A percentile compares a stretch with the other conserved stretches of the same genome.
Evolutionary conservation across 2,329 filamentous ascomycete species (phyloP).

Genomic region (Zasmidium angulare): DNA sequence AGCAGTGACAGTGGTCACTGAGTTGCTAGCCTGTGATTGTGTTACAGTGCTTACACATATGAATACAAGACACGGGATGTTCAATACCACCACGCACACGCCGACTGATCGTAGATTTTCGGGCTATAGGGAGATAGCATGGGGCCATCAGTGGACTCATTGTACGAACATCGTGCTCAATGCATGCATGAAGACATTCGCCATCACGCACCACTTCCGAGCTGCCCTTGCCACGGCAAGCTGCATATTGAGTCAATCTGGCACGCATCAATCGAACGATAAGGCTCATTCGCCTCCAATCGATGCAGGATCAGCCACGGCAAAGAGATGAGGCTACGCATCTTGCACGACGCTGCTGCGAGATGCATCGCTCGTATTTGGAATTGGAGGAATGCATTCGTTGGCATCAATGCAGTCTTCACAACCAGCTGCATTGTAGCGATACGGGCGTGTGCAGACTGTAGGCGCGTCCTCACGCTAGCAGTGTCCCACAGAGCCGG

Average conservation of each 20-base stretch:
- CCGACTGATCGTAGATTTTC: no score
- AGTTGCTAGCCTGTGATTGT: background rate
- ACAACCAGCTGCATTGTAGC: constrained; percentile 2
- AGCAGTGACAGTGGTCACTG: background rate
- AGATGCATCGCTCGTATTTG: background rate
- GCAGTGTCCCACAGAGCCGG: constrained; percentile 1
- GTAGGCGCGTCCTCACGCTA: background rate
- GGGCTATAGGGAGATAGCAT: no score
- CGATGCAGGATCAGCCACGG: background rate
- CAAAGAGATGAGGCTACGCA: background rate
- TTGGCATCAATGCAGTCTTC: background rate
- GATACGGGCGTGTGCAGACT: constrained; percentile 6
- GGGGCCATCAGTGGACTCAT: no score
- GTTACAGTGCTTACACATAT: background rate
- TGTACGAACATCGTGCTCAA: background rate
- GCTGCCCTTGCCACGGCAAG: constrained; percentile 2
- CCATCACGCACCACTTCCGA: background rate
- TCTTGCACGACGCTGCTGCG: background rate
- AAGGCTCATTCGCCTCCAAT: background rate
- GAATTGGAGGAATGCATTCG: constrained; percentile 2
- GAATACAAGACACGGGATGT: no score
- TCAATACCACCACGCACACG: no score
- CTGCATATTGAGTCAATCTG: constrained; percentile 3
- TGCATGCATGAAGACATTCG: background rate
- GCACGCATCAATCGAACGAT: background rate